A percentile compares a stretch with the other conserved stretches of the same genome.
Conservation (phyloP, 805 yeast species). For the Scheffersomyces coipomensis region DNA sequence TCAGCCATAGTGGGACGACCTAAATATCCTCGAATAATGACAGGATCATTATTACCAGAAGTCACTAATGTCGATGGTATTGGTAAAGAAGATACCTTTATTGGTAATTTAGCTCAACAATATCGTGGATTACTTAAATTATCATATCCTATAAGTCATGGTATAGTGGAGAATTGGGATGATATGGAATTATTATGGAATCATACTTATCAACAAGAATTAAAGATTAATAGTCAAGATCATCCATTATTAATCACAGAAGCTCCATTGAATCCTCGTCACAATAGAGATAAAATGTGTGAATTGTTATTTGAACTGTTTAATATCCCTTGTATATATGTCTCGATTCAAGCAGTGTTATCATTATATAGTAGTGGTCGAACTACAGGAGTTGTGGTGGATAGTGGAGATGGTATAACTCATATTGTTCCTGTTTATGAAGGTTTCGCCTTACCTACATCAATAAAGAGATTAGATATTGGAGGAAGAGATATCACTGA, state of each 20-base stretch:
- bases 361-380: constrained; percentile 85
- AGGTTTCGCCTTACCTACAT: constrained; percentile 76
- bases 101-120: constrained; percentile 75
- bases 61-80: constrained; percentile 41
- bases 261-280: constrained; percentile 76
- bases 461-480: constrained; percentile 70
- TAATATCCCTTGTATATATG: constrained; percentile 72
- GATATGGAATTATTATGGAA: constrained; percentile 96
- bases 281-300: constrained; percentile 58
- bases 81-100: constrained; percentile 58
- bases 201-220: constrained; percentile 56
- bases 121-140: constrained; percentile 74
- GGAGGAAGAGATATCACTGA: constrained; percentile 89
- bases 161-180: constrained; percentile 80
- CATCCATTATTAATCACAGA: constrained; percentile 89
- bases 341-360: constrained; percentile 74
- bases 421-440: constrained; percentile 87
- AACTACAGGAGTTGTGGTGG: constrained; percentile 87
- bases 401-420: constrained; percentile 91
- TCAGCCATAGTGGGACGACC: constrained; percentile 77
- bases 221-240: constrained; percentile 63
- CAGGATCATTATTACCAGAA: constrained; percentile 35
- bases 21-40: constrained; percentile 81
- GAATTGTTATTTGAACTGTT: constrained; percentile 71
- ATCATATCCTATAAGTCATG: constrained; percentile 75